phyloP scores from a whole-genome alignment of 2,329 filamentous ascomycete species.

The Tothia fuscella region DNA sequence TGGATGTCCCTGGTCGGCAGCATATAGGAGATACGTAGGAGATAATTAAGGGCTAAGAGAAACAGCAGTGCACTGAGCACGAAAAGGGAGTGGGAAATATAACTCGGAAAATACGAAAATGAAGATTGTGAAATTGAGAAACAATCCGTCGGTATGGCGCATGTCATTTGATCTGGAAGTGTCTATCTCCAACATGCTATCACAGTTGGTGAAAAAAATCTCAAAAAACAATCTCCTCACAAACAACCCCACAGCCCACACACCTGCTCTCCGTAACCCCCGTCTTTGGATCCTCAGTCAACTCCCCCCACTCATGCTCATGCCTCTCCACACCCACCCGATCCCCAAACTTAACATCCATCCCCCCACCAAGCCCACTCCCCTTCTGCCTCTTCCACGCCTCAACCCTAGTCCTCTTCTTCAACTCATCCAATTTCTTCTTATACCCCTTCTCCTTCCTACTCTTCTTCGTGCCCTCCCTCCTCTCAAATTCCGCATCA shows the following conservation, averaged over 20 bases:
- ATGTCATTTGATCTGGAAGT: too few relatives aligned
- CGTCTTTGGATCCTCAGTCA: conserved; percentile 46
- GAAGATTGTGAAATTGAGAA: too few relatives aligned
- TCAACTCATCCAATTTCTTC: conserved; percentile 75
- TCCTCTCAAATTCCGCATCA: conserved; percentile 75
- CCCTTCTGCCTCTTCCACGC: conserved; percentile 59
- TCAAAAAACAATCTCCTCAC: conserved; percentile 53
- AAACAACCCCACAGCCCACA: conserved; percentile 54
- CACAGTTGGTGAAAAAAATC: too few relatives aligned
- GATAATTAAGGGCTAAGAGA: too few relatives aligned
- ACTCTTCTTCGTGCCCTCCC: conserved; percentile 68
- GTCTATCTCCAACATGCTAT: too few relatives aligned
- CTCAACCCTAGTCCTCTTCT: conserved; percentile 86
- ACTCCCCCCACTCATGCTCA: conserved; percentile 72
- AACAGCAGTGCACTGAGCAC: too few relatives aligned
- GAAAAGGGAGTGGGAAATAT: too few relatives aligned
- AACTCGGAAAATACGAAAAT: too few relatives aligned
- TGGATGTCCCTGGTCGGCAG: too few relatives aligned
- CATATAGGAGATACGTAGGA: too few relatives aligned
- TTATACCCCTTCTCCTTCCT: conserved; percentile 88
- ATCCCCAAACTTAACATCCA: conserved; percentile 57
- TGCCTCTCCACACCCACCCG: conserved; percentile 60
- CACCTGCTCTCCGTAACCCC: conserved; percentile 71
- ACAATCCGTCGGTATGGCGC: too few relatives aligned
- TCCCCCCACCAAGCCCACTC: conserved; percentile 26